These are phyloP conservation scores for Canna indica DNA, from an alignment of 176 grass and related monocot species.

Conservation along the genomic window DNA sequence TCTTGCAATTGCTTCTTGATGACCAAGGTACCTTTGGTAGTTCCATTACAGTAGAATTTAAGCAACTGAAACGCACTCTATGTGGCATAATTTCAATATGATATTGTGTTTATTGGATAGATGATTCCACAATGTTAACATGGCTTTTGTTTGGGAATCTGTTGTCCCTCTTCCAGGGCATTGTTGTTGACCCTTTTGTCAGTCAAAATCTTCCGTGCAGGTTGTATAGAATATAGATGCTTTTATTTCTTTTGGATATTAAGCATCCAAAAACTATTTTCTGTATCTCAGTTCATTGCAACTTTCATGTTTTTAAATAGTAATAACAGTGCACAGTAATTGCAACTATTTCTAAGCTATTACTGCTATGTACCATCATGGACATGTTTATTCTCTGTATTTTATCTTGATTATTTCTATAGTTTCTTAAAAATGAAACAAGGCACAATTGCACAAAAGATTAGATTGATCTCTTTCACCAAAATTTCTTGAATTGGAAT, in stretches of 20 bases:
- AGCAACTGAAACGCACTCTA: not conserved
- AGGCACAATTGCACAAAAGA: no score
- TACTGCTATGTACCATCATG: no score
- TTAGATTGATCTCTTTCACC: no score
- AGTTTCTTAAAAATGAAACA: no score
- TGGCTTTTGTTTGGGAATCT: not conserved
- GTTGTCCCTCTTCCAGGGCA: not conserved
- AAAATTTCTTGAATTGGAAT: no score
- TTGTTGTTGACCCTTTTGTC: not conserved
- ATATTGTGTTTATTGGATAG: not conserved
- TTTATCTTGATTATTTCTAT: no score
- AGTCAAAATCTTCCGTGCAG: not conserved
- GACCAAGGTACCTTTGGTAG: slow-evolving; percentile 40
- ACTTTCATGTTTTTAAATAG: not conserved
- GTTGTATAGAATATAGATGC: no score
- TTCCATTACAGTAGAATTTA: not conserved
- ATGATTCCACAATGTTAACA: not conserved
- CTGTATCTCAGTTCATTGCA: not conserved
- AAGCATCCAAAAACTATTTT: not conserved
- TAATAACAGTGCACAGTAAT: not conserved
- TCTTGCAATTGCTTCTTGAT: slow-evolving; percentile 33
- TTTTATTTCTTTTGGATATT: not conserved
- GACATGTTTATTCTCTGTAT: no score
- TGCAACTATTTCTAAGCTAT: not conserved
- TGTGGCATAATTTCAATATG: not conserved